Conservation (phyloP, 495 filamentous ascomycete genomes). For the Neurospora intermedia region DNA sequence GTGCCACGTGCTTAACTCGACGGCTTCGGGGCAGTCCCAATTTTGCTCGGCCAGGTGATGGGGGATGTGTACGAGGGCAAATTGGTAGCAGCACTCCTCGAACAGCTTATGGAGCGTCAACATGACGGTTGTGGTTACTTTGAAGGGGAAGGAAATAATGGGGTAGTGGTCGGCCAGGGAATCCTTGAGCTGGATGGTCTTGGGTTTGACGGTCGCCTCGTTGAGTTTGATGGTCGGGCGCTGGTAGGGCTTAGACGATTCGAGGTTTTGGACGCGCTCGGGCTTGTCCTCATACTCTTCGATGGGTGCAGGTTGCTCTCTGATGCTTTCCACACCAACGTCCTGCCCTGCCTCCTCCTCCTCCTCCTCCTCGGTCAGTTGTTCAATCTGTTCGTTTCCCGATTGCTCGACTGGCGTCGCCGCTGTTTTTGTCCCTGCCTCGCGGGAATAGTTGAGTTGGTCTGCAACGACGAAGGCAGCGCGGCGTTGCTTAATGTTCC, state of each 20-base stretch:
- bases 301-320: not conserved
- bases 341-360: not conserved
- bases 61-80: not conserved
- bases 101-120: not conserved
- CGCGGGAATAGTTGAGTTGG: too few species aligned
- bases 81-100: not conserved
- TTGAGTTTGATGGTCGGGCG: not conserved
- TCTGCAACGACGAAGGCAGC: not conserved
- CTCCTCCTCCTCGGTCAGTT: not conserved
- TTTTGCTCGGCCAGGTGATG: not conserved
- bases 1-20: not conserved
- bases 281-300: not conserved
- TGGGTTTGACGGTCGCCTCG: not conserved
- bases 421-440: not conserved
- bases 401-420: not conserved
- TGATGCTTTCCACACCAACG: not conserved
- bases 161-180: not conserved
- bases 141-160: not conserved
- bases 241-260: not conserved
- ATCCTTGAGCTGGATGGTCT: not conserved
- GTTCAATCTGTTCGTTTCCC: not conserved
- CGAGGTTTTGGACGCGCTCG: not conserved
- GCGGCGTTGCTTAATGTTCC: not conserved
- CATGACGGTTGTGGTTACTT: not conserved
- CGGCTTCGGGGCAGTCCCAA: not conserved